A percentile compares a stretch with the other conserved stretches of the same genome.
phyloP scores from a whole-genome alignment of 2,329 filamentous ascomycete species.

The Penicillium aurantiogriseum region DNA sequence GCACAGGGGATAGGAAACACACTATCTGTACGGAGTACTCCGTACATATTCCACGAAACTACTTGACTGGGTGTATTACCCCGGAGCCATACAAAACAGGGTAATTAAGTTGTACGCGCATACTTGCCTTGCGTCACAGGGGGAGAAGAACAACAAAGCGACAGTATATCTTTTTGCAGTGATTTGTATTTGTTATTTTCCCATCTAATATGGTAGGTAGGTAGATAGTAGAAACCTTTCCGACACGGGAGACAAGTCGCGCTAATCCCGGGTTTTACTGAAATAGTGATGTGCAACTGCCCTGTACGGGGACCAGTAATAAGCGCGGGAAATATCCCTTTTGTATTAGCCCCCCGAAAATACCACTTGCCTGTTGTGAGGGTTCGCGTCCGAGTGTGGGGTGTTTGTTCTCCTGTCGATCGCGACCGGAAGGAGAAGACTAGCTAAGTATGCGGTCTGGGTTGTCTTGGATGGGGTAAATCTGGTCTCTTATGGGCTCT shows the following conservation, averaged over 20 bases:
- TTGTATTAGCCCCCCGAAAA: neutral
- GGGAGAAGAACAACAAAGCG: neutral
- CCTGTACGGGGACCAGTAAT: neutral
- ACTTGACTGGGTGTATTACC: neutral
- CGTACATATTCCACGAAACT: neutral
- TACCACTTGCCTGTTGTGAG: neutral
- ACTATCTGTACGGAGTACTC: too few species aligned
- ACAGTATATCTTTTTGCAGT: neutral
- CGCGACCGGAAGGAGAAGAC: constrained; percentile 10
- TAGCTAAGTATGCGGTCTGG: constrained; percentile 3
- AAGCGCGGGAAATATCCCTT: constrained; percentile 1
- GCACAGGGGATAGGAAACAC: neutral
- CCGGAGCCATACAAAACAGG: neutral
- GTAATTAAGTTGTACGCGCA: neutral
- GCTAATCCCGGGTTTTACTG: neutral
- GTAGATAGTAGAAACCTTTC: neutral
- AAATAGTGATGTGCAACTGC: constrained; percentile 2
- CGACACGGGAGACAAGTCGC: neutral
- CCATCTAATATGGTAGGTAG: neutral
- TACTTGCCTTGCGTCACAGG: constrained; percentile 5
- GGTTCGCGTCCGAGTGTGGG: constrained; percentile 6
- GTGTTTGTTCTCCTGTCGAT: constrained; percentile 26
- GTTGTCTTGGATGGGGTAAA: neutral
- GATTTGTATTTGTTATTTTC: neutral
- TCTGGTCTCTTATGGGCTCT: neutral